Evolutionary conservation across 768 basidiomycete species (phyloP), one percentile per base, ranked within the genome.

Genomic region (Cyclocybe aegerita): DNA sequence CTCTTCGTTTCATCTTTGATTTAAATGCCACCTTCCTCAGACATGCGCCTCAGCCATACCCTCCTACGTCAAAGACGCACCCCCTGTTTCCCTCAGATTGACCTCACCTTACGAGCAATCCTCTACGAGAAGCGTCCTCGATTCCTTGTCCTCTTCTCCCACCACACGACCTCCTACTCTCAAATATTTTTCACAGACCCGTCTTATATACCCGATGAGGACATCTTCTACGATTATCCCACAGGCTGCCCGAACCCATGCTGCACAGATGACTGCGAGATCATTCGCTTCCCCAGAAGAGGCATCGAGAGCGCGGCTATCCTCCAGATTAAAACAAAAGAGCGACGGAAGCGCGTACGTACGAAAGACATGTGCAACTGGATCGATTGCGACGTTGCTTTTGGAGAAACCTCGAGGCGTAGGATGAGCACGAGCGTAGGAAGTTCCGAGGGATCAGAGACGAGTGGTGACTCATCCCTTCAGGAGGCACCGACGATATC

Each of bases 1-100:
- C 38, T 51, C 41, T 36, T 9, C 37, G 45, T 53, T 30, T 43
- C 42, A 37, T 34, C 11, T 11, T 43, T 32, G 32, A 46, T n/a
- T 31, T 38, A 37, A 35, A 42, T 35, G 31, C 36, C 41, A 16
- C 17, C 16, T 30, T 47, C 23, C 15, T 12, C 14, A 78, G 77
- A 90, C 65, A 86, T 87, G 77, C 83, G 83, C 17, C 68, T 90
- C 40, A 80, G 74, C 50, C 85, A 88, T 60, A 79, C 81, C 8
- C 73, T 90, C 46, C 77, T 82, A 50, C 79, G 80, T 39, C 84
- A 87, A 60, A 80, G 80, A 32, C 80, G 88, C n/a, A 84, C 80
- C 4, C 88, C 88, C 0, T 90, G 88, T 65, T 88, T 90, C 65
- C 88, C 88, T 4, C 88, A 90, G 66, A 86, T 90, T 68, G 88